A percentile compares a stretch with the other conserved stretches of the same genome.
phyloP scores from a whole-genome alignment of 225 moss, liverwort and hornwort genomes.

The Antitrichia curtipendula region DNA sequence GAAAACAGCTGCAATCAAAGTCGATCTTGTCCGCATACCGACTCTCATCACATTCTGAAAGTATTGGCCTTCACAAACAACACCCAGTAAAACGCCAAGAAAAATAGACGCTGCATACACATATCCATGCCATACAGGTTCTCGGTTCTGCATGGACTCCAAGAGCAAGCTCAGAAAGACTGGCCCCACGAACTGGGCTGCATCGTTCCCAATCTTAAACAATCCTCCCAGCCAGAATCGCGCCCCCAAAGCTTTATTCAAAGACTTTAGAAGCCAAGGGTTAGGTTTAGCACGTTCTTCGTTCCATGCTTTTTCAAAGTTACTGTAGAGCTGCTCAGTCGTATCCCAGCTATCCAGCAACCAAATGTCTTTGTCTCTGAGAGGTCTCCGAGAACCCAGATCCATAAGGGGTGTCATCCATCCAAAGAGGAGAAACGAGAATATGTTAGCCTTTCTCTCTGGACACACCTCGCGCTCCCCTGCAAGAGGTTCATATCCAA shows the following conservation, averaged over 20 bases:
- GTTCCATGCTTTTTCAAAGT: constrained; percentile 64
- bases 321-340: constrained; percentile 57
- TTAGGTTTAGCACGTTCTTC: constrained; percentile 43
- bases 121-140: constrained; percentile 71
- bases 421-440: constrained; percentile 46
- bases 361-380: constrained; percentile 81
- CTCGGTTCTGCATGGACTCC: constrained; percentile 77
- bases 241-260: constrained; percentile 47
- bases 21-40: constrained; percentile 52
- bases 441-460: constrained; percentile 45
- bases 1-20: constrained; percentile 55
- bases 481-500: constrained; percentile 58
- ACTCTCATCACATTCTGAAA: constrained; percentile 51
- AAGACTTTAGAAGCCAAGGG: constrained; percentile 54
- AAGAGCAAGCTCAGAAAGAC: constrained; percentile 42
- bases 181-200: constrained; percentile 50
- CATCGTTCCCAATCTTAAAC: constrained; percentile 53
- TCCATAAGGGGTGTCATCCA: constrained; percentile 94
- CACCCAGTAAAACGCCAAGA: constrained; percentile 52
- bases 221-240: constrained; percentile 55
- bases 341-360: constrained; percentile 78
- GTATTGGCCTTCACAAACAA: constrained; percentile 48
- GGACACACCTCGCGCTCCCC: constrained; percentile 60
- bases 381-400: constrained; percentile 54
- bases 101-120: constrained; percentile 66